Evolutionary conservation across 257 asterid species (phyloP), one percentile per base, ranked within the genome.

Genomic region (Voacanga thouarsii): DNA sequence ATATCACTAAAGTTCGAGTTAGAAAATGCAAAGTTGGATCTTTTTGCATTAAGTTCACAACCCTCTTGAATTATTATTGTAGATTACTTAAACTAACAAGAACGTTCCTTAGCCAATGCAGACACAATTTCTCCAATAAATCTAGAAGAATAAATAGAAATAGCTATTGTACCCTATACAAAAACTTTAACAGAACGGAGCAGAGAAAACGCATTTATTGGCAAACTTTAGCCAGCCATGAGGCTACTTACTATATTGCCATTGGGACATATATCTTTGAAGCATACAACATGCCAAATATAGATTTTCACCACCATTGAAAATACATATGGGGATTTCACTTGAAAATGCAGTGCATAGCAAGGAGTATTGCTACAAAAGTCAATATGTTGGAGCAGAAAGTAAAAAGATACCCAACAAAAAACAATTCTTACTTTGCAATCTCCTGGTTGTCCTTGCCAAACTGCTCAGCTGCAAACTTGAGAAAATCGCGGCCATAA

Each of bases 401-500:
- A 2, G 24, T 60, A 33, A 33, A 73, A 56, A 74, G 18, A 15
- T 12, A 50, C 75, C 75, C 10, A 15, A 19, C 43, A 33, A 55
- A 80, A 75, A 56, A 74, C 2, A 26, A 56, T 77, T 19, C 94
- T 89, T 85, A 92, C 99, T 89, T 87, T 56, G 95, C 90, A 80
- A 94, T 80, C 78, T 90, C 91, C 78, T 80, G 89, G 75, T 91
- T 88, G 75, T 92, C 90, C 75, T 71, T 84, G 2, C 94, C 97
- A 83, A 92, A 91, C 65, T 85, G 87, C 70, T 79, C 85, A 16
- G 96, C 96, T 19, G 90, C 96, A 43, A 49, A 81, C 87, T 87
- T 88, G 23, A 94, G 77, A 80, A 83, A 90, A 15, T 84, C 87
- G 18, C 92, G 91, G 45, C 87, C 91, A 78, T 87, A 88, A 44